Base-by-base conservation (phyloP, 352 stramenopile genomes). In the Phytophthora sp. region DNA sequence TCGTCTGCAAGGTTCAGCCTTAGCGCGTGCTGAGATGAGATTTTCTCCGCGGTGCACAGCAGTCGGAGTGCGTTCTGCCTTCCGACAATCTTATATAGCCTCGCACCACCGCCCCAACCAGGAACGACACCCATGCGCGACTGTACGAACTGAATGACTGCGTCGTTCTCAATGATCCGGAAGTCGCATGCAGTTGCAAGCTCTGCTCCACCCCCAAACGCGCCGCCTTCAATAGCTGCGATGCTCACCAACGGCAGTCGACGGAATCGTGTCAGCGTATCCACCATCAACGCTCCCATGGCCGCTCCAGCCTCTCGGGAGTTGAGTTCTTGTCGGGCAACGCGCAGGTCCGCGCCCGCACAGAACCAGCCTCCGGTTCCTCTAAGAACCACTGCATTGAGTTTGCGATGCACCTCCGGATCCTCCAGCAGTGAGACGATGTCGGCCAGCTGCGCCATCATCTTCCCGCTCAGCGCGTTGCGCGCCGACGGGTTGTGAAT, bases 361-460 rank as follows among this genome's bases (percentile, higher is more conserved):
- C 87, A 96, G 67, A 96, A 96, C 74, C 82, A 88, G 4, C 82
- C 78, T 7, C 61, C 77, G 1, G 64, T 73, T 8, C 83, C 80
- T 28, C 72, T 71, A 17, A 89, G 34, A 31, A 94, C 55, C 1
- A 94, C 70, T 0, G 76, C 66, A 27, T 74, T 88, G 9, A 96
- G 73, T 11, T 77, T 50, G 13, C 61, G 30, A 48, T 82, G 66
- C 34, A 88, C 72, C 13, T 64, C 35, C 5, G 74, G 73, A 35
- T 83, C 60, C 39, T 94, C 83, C 13, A 94, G 60, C 21, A 70
- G 31, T 11, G 72, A 55, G 23, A 95, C 77, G 21, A 83, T 76
- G 46, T 95, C 83, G 1, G 74, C 70, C 20, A 96, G 72, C 42
- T 96, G 69, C 8, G 84, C 82, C 86, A 96, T 96, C 87, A 96